Evolutionary conservation across 2,329 filamentous ascomycete species (phyloP).

Genomic region (Colletotrichum graminicola): DNA sequence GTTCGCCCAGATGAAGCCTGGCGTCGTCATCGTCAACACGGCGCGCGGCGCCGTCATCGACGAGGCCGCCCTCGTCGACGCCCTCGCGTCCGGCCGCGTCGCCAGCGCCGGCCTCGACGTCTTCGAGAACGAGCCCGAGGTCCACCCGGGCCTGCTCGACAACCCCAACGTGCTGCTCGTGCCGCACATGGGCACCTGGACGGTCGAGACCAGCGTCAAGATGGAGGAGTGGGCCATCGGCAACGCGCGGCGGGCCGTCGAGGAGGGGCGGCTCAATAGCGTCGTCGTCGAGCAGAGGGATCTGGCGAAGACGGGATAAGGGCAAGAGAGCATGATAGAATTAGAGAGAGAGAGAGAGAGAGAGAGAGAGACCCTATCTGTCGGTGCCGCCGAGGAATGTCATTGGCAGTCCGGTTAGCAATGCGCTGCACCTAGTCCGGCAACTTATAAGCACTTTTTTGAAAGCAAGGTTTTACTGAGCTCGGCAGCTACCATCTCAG

Average conservation of each 20-base stretch:
- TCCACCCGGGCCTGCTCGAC: slow-evolving; percentile 78
- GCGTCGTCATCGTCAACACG: slow-evolving; percentile 84
- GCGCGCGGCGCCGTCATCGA: slow-evolving; percentile 87
- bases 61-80: slow-evolving; percentile 81
- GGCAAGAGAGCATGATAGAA: not conserved
- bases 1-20: slow-evolving; percentile 82
- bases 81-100: slow-evolving; percentile 77
- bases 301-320: slow-evolving; percentile 38
- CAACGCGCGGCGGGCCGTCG: slow-evolving; percentile 75
- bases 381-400: not conserved
- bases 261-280: slow-evolving; percentile 72
- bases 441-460: not conserved
- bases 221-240: slow-evolving; percentile 83
- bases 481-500: not conserved
- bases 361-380: not conserved
- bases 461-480: not conserved
- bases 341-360: no score
- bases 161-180: slow-evolving; percentile 81
- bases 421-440: not conserved
- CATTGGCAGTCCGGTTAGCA: not conserved
- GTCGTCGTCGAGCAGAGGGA: slow-evolving; percentile 78
- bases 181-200: slow-evolving; percentile 90
- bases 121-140: slow-evolving; percentile 82
- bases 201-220: slow-evolving; percentile 71
- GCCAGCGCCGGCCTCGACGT: slow-evolving; percentile 82